Conservation (phyloP, 1,284 basidiomycete species). For the Ganoderma leucocontextum region DNA sequence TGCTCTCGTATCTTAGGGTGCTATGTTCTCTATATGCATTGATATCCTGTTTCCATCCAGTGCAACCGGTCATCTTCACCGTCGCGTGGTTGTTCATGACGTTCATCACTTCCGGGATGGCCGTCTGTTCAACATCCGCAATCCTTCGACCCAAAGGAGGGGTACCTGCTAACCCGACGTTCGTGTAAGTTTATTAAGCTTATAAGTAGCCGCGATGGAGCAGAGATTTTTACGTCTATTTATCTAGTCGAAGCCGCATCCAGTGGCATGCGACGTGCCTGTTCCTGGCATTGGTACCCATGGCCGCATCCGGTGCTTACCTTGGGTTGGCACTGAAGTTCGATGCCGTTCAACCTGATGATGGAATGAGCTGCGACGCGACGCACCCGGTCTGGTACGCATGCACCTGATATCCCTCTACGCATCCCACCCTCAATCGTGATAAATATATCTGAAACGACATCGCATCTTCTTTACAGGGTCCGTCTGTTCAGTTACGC, state of each 20-base stretch:
- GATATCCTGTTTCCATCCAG: slow-evolving; percentile 40
- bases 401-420: neutral
- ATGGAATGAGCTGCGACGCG: slow-evolving; percentile 65
- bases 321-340: slow-evolving; percentile 52
- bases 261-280: slow-evolving; percentile 51
- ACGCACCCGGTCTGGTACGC: slow-evolving; percentile 61
- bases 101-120: slow-evolving; percentile 58
- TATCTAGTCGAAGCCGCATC: slow-evolving; percentile 29
- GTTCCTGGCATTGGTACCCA: slow-evolving; percentile 52
- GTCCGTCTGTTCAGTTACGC: slow-evolving; percentile 67
- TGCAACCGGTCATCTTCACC: slow-evolving; percentile 56
- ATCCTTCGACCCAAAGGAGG: slow-evolving; percentile 57
- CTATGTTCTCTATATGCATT: neutral
- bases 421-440: neutral
- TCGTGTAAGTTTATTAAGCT: slow-evolving; percentile 38
- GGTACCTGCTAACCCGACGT: slow-evolving; percentile 38
- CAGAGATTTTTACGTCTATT: neutral
- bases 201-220: neutral
- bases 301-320: slow-evolving; percentile 52
- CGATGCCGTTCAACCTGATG: slow-evolving; percentile 52
- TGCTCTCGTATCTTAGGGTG: neutral
- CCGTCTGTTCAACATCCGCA: slow-evolving; percentile 54
- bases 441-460: neutral
- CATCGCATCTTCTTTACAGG: slow-evolving; percentile 47
- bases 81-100: slow-evolving; percentile 57